Conservation (phyloP, 768 basidiomycete species). For the Multifurca ochricompacta region DNA sequence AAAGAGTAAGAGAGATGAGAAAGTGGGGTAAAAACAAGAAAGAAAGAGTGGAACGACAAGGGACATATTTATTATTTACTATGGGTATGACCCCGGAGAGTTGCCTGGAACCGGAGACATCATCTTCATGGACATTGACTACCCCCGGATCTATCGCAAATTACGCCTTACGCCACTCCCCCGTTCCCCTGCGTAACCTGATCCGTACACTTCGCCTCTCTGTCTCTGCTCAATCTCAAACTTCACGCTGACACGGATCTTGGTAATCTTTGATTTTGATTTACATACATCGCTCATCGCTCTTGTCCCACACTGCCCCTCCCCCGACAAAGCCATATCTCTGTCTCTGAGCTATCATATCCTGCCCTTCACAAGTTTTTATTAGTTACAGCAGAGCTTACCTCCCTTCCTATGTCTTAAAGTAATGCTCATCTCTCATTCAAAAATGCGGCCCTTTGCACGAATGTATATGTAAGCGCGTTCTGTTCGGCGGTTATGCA, state of each 20-base stretch:
- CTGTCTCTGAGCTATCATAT: too few relatives aligned
- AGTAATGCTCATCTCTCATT: too few relatives aligned
- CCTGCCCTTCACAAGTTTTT: too few relatives aligned
- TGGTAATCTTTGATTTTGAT: too few relatives aligned
- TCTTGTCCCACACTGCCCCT: not conserved
- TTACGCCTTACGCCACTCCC: not conserved
- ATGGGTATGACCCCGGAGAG: slow-evolving; percentile 14
- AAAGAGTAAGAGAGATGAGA: not conserved
- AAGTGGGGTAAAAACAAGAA: slow-evolving; percentile 13
- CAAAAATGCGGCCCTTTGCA: slow-evolving; percentile 2
- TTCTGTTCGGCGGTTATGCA: slow-evolving; percentile 6
- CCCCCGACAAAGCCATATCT: too few relatives aligned
- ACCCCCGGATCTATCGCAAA: slow-evolving; percentile 10
- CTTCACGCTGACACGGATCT: not conserved
- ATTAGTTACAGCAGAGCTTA: too few relatives aligned
- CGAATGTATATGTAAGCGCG: slow-evolving; percentile 3
- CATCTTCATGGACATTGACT: not conserved
- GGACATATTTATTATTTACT: slow-evolving; percentile 16
- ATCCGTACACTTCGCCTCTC: not conserved
- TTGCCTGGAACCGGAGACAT: not conserved
- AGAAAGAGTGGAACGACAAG: slow-evolving; percentile 8
- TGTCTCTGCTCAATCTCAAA: not conserved
- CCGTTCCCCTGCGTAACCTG: not conserved
- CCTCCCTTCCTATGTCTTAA: too few relatives aligned
- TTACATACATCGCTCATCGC: not conserved